Conservation (phyloP, 768 basidiomycete species). For the Calvatia gigantea region DNA sequence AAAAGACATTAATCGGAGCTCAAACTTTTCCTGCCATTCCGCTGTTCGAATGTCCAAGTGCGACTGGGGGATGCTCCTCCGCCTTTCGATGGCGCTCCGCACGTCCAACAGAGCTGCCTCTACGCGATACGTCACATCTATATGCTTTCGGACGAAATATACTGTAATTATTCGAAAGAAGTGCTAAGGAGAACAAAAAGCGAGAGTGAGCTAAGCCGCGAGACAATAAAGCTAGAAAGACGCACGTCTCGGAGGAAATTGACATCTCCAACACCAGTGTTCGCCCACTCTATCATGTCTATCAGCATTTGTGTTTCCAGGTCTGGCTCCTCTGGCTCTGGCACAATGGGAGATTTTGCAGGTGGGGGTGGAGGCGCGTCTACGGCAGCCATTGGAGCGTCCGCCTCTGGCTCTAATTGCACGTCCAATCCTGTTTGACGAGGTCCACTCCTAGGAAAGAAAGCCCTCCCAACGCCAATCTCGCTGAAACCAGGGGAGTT, state of each 20-base stretch:
- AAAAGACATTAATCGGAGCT: conserved; percentile 28
- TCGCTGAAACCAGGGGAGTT: conserved; percentile 14
- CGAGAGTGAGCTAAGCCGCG: not conserved
- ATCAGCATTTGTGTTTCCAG: conserved; percentile 7
- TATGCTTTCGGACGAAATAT: conserved; percentile 18
- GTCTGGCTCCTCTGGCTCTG: not conserved
- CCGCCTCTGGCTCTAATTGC: not conserved
- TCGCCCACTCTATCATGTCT: conserved; percentile 4
- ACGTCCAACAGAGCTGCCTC: conserved; percentile 21
- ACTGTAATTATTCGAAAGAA: conserved; percentile 1
- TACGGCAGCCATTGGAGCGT: not conserved
- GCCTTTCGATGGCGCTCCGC: conserved; percentile 2
- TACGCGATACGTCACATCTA: conserved; percentile 26
- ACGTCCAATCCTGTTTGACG: not conserved
- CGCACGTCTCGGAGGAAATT: conserved; percentile 5
- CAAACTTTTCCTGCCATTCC: conserved; percentile 31
- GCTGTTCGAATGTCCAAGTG: conserved; percentile 30
- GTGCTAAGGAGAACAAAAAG: not conserved
- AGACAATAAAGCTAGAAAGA: not conserved
- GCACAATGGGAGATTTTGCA: not conserved
- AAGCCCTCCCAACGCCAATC: conserved; percentile 5
- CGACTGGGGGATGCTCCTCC: conserved; percentile 10
- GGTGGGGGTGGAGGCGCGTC: not conserved
- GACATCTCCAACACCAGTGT: conserved; percentile 1
- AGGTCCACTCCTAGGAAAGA: not conserved